Percentiles rank a stretch among this genome's conserved stretches.
phyloP scores from a whole-genome alignment of 1,284 basidiomycete species.

The Tausonia pullulans region DNA sequence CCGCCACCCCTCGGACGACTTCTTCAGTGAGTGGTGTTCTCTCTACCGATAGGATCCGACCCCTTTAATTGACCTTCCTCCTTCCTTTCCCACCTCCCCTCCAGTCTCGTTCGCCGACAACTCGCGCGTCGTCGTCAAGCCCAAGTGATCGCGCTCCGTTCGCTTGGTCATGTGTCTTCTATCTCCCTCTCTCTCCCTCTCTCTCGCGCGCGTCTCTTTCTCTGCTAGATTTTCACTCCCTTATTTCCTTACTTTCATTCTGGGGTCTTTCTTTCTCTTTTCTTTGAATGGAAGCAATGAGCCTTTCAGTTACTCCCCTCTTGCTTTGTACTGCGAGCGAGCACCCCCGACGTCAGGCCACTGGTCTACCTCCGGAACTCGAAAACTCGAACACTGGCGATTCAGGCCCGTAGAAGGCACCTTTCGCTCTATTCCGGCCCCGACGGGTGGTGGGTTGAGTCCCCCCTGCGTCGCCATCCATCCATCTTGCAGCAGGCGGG shows the following conservation, averaged over 20 bases:
- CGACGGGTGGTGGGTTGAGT: too few species aligned
- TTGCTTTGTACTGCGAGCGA: background rate
- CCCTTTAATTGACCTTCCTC: slow-evolving; percentile 4
- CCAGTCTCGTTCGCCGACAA: slow-evolving; percentile 11
- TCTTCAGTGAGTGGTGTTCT: slow-evolving; percentile 26
- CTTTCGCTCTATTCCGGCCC: too few species aligned
- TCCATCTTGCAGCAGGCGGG: too few species aligned
- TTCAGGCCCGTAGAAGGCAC: too few species aligned
- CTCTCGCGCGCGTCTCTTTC: background rate
- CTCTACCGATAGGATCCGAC: background rate
- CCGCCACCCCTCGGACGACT: slow-evolving; percentile 78
- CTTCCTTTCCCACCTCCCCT: background rate
- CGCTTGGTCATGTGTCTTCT: background rate
- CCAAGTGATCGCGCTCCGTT: slow-evolving; percentile 2
- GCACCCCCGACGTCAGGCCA: too few species aligned
- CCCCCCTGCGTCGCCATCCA: too few species aligned
- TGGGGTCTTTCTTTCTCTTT: background rate
- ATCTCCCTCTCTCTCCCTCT: background rate
- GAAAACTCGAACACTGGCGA: too few species aligned
- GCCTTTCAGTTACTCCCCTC: background rate
- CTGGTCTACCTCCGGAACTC: too few species aligned
- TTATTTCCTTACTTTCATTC: background rate
- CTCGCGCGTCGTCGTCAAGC: slow-evolving; percentile 16
- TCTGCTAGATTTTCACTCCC: background rate
- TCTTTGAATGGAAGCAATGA: background rate